Evolutionary conservation across 176 grass and related monocot species (phyloP), one percentile per base, ranked within the genome.

Genomic region (Oryza brachyantha): DNA sequence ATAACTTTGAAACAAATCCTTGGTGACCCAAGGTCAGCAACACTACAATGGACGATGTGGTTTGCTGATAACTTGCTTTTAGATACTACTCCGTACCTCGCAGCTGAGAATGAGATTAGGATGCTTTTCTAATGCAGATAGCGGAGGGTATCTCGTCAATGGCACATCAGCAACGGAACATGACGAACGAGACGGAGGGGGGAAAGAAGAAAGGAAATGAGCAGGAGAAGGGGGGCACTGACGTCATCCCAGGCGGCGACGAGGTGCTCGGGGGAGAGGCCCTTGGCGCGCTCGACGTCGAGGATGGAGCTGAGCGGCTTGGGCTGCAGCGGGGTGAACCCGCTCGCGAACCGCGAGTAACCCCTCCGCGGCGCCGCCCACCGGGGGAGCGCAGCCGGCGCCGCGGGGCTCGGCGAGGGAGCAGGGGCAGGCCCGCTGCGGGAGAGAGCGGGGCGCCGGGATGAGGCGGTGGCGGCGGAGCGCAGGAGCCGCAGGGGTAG

Each of bases 161-260:
- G 28, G 3, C n/a, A 78, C 29, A 25, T 64, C 17, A 16, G 11
- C 17, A 42, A 62, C 3, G 32, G 21, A 87, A 34, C 4, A 58
- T 17, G 36, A 72, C 13, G 22, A 21, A 1, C 14, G 19, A 64
- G 29, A 64, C 1, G n/a, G 62, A 35, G 16, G 8, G 7, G 34
- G 2, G 0, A 58, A 0, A 60, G 67, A 79, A 1, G 31, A 41
- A 59, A 78, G 21, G 10, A 38, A 71, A 71, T 29, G 16, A 68
- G 37, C 21, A 8, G 1, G 43, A 2, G 19, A 22, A 10, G n/a
- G 54, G n/a, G 7, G 25, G 64, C 3, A 70, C 88, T 87, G 70
- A 97, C 90, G 19, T 94, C 89, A 87, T 98, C 95, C 92, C 92
- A 98, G 55, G 89, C 85, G 62, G 92, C 85, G 80, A 98, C 85